Evolutionary conservation across 2,329 filamentous ascomycete genomes (phyloP).

Genomic region (Diaporthe sp.): DNA sequence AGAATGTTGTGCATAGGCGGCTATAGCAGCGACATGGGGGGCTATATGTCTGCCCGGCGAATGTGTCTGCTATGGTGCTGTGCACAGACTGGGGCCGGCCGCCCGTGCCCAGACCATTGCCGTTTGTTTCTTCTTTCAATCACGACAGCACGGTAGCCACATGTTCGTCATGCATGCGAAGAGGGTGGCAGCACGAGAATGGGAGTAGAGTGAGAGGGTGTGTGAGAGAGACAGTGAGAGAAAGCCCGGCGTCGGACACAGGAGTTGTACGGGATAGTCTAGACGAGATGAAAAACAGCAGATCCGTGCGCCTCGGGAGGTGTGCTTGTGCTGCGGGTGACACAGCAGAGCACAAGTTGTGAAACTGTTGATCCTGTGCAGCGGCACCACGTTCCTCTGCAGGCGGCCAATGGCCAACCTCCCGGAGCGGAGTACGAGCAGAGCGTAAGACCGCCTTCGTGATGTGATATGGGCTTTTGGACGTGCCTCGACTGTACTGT

Average conservation of each 20-base stretch:
- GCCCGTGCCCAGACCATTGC: constrained; percentile 1
- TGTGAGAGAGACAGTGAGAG: background rate
- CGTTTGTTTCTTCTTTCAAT: background rate
- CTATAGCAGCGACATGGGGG: constrained; percentile 24
- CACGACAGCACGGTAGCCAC: background rate
- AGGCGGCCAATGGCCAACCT: constrained; percentile 7
- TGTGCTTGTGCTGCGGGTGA: constrained; percentile 32
- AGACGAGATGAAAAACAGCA: constrained; percentile 30
- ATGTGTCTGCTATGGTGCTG: background rate
- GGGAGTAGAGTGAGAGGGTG: background rate
- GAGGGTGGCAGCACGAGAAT: background rate
- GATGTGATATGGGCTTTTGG: constrained; percentile 17
- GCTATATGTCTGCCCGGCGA: constrained; percentile 9
- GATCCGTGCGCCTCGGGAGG: constrained; percentile 32
- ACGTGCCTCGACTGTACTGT: background rate
- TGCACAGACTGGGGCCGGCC: constrained; percentile 21
- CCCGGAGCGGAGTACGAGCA: background rate
- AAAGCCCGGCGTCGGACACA: background rate
- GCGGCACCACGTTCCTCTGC: constrained; percentile 13
- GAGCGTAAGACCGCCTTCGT: constrained; percentile 5
- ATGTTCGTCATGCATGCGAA: background rate
- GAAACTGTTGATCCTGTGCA: constrained; percentile 32
- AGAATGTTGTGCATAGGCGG: constrained; percentile 31
- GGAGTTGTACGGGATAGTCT: constrained; percentile 27
- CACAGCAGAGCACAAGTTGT: constrained; percentile 36